Base-by-base conservation (phyloP, 805 yeast species). In the Cyberlindnera sargentensis region DNA sequence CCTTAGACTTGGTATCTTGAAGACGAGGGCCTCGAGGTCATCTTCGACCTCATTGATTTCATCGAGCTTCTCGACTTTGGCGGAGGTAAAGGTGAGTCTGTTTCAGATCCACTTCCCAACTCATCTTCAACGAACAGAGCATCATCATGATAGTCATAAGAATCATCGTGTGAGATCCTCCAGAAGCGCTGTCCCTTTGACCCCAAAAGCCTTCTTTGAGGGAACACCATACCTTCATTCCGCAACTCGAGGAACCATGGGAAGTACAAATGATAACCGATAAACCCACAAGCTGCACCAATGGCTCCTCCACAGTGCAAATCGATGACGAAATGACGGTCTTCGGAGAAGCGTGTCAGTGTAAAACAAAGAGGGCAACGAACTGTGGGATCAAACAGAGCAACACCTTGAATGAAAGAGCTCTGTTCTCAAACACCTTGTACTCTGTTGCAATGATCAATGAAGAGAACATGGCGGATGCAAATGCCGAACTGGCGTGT, bases 401-500 rank as follows among this genome's bases (percentile, higher is more conserved):
- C 0, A 70, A 30, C 0, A 63, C 48, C 40, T 68, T 68, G 40
- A 60, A 49, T 7, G 68, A 58, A 5, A 63, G 53, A 1, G 68
- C 67, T 35, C 70, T 53, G 6, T 57, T 57, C 44, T 66, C 71
- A 48, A 66, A 65, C 3, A 66, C 52, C 41, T 62, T 63, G 33
- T 64, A 47, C 42, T 62, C 63, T 0, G 67, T 66, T 5, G 66
- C 52, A 8, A 62, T 44, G 48, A 66, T 62, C 24, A 70, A 57
- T 24, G 63, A 53, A 28, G 65, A 56, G 20, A 66, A 55, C 1
- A 67, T 63, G 46, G 69, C 63, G 1, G 80, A 71, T 1, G 79
- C 66, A 51, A 76, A 76, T 24, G 75, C 62, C 5, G 75, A 64
- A 7, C 78, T 64, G 1, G 81, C 67, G 53, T 77, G 82, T 1